These are phyloP conservation scores for Ogataea angusta DNA, from an alignment of 805 yeast genomes.

Conservation along the genomic window DNA sequence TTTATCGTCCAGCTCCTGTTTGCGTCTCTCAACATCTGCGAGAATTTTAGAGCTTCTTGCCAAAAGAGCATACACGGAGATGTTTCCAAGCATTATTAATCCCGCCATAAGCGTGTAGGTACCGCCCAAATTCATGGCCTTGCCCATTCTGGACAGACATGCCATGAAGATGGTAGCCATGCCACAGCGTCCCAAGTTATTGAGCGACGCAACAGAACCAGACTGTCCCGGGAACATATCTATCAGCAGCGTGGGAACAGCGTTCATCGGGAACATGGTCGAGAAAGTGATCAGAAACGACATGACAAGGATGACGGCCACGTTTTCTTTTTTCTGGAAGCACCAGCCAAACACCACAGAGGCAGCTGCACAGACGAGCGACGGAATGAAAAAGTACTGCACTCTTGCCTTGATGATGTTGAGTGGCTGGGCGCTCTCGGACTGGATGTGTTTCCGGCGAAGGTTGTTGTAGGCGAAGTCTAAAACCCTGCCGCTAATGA, in stretches of 20 bases:
- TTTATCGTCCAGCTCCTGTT: background rate
- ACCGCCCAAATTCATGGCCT: slow-evolving; percentile 64
- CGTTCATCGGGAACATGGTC: slow-evolving; percentile 55
- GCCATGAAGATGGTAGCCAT: slow-evolving; percentile 70
- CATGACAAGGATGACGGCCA: slow-evolving; percentile 56
- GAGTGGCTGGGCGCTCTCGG: slow-evolving; percentile 36
- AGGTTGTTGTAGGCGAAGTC: slow-evolving; percentile 46
- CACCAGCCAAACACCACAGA: slow-evolving; percentile 73
- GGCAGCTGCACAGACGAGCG: slow-evolving; percentile 35
- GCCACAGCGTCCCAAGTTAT: slow-evolving; percentile 72
- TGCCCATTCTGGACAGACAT: slow-evolving; percentile 58
- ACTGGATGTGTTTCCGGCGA: slow-evolving; percentile 29
- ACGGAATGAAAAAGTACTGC: slow-evolving; percentile 42
- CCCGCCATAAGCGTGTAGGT: slow-evolving; percentile 70
- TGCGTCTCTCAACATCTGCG: slow-evolving; percentile 1
- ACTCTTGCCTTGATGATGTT: slow-evolving; percentile 56
- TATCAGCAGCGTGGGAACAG: slow-evolving; percentile 65
- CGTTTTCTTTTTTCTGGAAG: slow-evolving; percentile 42
- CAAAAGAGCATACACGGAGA: slow-evolving; percentile 16
- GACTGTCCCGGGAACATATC: slow-evolving; percentile 70
- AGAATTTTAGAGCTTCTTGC: slow-evolving; percentile 20
- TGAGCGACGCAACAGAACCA: slow-evolving; percentile 70
- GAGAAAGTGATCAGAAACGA: slow-evolving; percentile 56
- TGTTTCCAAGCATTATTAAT: slow-evolving; percentile 25
- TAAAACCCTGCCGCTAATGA: slow-evolving; percentile 53